phyloP scores from a whole-genome alignment of 1,284 basidiomycete genomes.

The Mycena citricolor region DNA sequence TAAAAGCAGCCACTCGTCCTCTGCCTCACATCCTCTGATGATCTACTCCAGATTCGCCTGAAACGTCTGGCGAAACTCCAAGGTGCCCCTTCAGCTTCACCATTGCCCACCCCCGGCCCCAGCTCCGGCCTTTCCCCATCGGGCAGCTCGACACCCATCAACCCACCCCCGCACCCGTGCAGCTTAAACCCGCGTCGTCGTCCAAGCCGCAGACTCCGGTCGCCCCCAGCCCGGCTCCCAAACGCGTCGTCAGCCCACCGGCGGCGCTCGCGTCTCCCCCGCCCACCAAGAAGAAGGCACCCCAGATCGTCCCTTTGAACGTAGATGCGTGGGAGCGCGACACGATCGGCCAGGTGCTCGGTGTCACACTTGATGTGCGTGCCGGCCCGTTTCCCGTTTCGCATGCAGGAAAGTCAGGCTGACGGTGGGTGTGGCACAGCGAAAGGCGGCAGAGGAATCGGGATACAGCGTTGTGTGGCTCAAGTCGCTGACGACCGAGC shows the following conservation, averaged over 20 bases:
- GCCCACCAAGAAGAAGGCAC: slow-evolving; percentile 50
- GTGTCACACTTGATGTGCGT: slow-evolving; percentile 79
- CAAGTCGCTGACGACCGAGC: slow-evolving; percentile 72
- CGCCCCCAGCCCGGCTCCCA: slow-evolving; percentile 32
- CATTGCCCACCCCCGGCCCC: slow-evolving; percentile 30
- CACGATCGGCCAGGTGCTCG: slow-evolving; percentile 66
- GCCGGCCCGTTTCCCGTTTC: too few species aligned
- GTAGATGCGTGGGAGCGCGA: slow-evolving; percentile 71
- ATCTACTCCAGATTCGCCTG: slow-evolving; percentile 82
- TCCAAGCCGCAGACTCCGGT: slow-evolving; percentile 32
- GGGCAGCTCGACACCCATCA: too few species aligned
- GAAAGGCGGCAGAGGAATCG: slow-evolving; percentile 65
- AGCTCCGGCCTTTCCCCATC: slow-evolving; percentile 24
- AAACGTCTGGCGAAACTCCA: slow-evolving; percentile 84
- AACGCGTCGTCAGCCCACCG: slow-evolving; percentile 31
- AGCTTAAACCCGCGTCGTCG: slow-evolving; percentile 18
- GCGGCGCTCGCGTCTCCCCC: slow-evolving; percentile 32
- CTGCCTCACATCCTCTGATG: background rate
- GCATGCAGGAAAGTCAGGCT: too few species aligned
- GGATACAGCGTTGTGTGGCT: slow-evolving; percentile 83
- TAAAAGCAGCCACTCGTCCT: slow-evolving; percentile 34
- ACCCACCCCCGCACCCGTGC: slow-evolving; percentile 24
- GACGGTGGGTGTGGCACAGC: slow-evolving; percentile 46
- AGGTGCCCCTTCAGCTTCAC: slow-evolving; percentile 36
- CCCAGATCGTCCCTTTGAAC: slow-evolving; percentile 46